Conservation (phyloP, 202 grass and related monocot genomes). For the Brachypodium distachyon region DNA sequence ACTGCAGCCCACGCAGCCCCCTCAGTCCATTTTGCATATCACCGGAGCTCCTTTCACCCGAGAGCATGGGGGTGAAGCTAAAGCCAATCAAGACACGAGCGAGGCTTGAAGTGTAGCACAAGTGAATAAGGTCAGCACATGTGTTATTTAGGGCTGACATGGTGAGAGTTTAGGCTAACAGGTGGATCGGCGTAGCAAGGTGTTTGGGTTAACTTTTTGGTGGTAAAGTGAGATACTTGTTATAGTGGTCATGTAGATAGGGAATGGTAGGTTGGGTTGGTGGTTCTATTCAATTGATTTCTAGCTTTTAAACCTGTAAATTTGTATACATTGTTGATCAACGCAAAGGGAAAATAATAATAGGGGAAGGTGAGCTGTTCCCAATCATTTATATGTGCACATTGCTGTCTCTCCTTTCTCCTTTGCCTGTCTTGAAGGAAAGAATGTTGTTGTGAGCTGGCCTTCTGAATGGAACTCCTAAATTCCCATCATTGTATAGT, state of each 20-base stretch:
- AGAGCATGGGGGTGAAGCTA: conserved; percentile 98
- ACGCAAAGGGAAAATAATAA: conserved; percentile 46
- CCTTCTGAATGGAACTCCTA: background rate
- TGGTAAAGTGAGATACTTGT: conserved; percentile 12
- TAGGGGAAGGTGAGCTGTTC: conserved; percentile 26
- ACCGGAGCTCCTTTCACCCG: conserved; percentile 75
- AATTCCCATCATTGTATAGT: background rate
- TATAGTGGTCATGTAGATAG: conserved; percentile 29
- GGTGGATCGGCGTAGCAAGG: background rate
- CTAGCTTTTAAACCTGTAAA: conserved; percentile 32
- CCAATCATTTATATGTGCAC: conserved; percentile 11
- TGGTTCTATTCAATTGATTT: conserved; percentile 46
- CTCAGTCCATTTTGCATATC: conserved; percentile 76
- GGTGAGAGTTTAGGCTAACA: conserved; percentile 34
- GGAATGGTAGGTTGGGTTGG: conserved; percentile 23
- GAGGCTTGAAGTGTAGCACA: conserved; percentile 43
- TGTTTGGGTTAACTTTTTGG: conserved; percentile 14
- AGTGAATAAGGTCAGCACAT: conserved; percentile 7
- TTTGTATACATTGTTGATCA: conserved; percentile 35
- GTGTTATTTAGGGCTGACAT: conserved; percentile 18
- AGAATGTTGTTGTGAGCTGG: conserved; percentile 36
- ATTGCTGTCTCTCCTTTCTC: background rate
- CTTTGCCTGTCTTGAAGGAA: conserved; percentile 5
- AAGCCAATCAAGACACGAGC: conserved; percentile 89
- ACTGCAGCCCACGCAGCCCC: conserved; percentile 72